Evolutionary conservation across 768 basidiomycete species (phyloP).

Genomic region (Agaricus blazei): DNA sequence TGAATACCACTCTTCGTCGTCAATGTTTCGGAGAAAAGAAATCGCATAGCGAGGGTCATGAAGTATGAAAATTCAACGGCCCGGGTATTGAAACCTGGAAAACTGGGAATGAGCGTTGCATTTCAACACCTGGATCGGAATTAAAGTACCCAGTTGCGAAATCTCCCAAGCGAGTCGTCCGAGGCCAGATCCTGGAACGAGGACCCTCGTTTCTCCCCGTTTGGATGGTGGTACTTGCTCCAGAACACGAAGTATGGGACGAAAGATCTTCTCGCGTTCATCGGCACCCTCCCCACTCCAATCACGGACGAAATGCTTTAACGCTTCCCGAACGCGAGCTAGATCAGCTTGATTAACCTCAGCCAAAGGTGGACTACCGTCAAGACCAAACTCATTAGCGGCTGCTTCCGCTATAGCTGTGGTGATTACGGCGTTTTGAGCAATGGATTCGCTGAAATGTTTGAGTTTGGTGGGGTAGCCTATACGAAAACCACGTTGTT

Average conservation of each 20-base stretch:
- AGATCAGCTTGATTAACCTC: constrained; percentile 30
- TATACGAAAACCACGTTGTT: constrained; percentile 43
- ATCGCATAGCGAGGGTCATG: constrained; percentile 58
- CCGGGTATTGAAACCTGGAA: constrained; percentile 48
- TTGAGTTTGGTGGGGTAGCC: constrained; percentile 54
- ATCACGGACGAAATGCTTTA: constrained; percentile 69
- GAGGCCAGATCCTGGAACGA: constrained; percentile 62
- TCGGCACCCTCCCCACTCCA: constrained; percentile 55
- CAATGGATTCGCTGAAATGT: constrained; percentile 33
- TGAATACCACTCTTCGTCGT: constrained; percentile 43
- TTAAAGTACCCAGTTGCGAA: constrained; percentile 42
- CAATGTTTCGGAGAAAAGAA: constrained; percentile 45
- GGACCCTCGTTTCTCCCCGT: constrained; percentile 34
- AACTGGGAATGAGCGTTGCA: neutral
- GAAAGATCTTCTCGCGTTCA: constrained; percentile 53
- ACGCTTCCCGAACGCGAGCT: constrained; percentile 46
- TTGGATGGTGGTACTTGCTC: constrained; percentile 20
- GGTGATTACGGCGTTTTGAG: constrained; percentile 32
- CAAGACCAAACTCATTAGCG: constrained; percentile 17
- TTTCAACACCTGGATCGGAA: constrained; percentile 6
- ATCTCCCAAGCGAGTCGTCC: constrained; percentile 69
- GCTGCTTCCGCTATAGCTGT: constrained; percentile 34
- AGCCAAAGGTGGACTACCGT: constrained; percentile 8
- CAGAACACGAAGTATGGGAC: constrained; percentile 51
- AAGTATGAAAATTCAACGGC: constrained; percentile 63